phyloP scores from a whole-genome alignment of 2,329 filamentous ascomycete genomes.

The Ascochyta fabae region DNA sequence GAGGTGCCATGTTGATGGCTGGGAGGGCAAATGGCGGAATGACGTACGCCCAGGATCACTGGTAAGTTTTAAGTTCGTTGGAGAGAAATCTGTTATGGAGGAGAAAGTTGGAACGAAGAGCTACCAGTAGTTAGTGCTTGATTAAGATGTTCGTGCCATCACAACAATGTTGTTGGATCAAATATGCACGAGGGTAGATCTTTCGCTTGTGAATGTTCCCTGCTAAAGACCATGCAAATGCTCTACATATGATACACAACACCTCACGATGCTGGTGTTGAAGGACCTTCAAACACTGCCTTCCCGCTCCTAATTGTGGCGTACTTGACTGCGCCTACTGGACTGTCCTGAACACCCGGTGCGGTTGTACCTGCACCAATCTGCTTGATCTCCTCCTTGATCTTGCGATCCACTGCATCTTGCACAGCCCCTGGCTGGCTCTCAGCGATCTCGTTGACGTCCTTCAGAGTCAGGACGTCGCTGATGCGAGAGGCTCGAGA shows the following conservation, averaged over 20 bases:
- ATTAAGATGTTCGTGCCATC: not conserved
- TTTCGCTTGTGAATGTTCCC: conserved; percentile 1
- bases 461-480: conserved; percentile 76
- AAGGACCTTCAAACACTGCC: conserved; percentile 31
- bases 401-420: conserved; percentile 55
- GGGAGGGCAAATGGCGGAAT: conserved; percentile 2
- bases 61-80: not conserved
- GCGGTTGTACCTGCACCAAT: conserved; percentile 30
- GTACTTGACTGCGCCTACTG: conserved; percentile 30
- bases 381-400: conserved; percentile 46
- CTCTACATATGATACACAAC: conserved; percentile 23
- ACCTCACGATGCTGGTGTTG: conserved; percentile 8
- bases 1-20: conserved; percentile 1
- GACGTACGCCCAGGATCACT: conserved; percentile 14
- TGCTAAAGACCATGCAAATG: not conserved
- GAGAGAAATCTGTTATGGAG: not conserved
- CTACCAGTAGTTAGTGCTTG: not conserved
- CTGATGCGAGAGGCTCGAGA: conserved; percentile 80
- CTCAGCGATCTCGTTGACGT: conserved; percentile 91
- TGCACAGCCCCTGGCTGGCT: conserved; percentile 74
- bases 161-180: not conserved
- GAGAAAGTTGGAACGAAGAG: too few relatives aligned
- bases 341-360: conserved; percentile 22
- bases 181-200: conserved; percentile 1
- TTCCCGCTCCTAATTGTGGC: conserved; percentile 39